Evolutionary conservation across 1,284 basidiomycete species (phyloP).

Genomic region (Trichosporon sp.): DNA sequence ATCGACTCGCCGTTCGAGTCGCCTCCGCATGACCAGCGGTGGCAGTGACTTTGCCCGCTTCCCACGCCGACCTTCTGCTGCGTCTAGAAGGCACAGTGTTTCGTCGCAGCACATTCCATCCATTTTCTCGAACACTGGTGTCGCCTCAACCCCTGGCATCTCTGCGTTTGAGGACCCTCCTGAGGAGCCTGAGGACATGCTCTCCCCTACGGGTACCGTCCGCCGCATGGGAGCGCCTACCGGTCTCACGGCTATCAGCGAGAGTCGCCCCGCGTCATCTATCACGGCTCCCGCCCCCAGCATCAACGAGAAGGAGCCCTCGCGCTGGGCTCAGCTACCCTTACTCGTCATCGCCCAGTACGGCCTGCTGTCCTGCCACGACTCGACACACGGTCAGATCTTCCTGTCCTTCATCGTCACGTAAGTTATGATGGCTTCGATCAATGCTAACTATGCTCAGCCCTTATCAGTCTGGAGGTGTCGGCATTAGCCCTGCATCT

Average conservation of each 20-base stretch:
- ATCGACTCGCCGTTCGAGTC: constrained; percentile 4
- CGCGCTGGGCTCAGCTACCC: constrained; percentile 38
- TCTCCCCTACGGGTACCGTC: constrained; percentile 26
- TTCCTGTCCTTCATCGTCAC: constrained; percentile 49
- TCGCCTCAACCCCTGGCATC: constrained; percentile 30
- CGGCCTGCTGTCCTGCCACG: constrained; percentile 47
- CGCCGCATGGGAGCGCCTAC: constrained; percentile 15
- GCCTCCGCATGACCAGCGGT: constrained; percentile 5
- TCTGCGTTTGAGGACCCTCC: constrained; percentile 19
- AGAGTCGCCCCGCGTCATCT: constrained; percentile 21
- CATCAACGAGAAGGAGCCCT: constrained; percentile 26
- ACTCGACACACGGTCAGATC: constrained; percentile 47
- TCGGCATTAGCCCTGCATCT: constrained; percentile 47
- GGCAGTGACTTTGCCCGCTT: constrained; percentile 9
- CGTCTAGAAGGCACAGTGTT: constrained; percentile 37
- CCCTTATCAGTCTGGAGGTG: constrained; percentile 45
- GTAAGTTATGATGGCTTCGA: constrained; percentile 20
- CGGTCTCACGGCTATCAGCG: constrained; percentile 39
- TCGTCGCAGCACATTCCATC: constrained; percentile 42
- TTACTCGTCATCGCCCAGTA: constrained; percentile 46
- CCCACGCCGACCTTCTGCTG: constrained; percentile 24
- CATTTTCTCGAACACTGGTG: constrained; percentile 47
- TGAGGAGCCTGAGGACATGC: constrained; percentile 23
- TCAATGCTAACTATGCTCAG: constrained; percentile 15
- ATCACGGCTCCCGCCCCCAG: background rate